phyloP scores from a whole-genome alignment of 1,139 yeast genomes.

The Geotrichum carabidarum region DNA sequence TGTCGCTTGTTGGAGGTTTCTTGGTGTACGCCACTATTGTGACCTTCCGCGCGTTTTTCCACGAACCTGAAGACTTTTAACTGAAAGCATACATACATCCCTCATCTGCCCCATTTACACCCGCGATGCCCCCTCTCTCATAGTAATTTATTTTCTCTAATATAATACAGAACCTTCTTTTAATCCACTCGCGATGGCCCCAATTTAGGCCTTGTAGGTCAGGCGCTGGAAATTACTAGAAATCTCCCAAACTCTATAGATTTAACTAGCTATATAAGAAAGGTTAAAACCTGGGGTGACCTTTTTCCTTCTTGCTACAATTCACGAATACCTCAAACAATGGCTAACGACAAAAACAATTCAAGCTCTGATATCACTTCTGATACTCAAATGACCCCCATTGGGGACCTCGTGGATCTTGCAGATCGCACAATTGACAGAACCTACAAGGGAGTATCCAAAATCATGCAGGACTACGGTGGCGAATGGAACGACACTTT shows the following conservation, averaged over 20 bases:
- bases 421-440: conserved; percentile 1
- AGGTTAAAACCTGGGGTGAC: not conserved
- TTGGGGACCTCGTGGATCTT: conserved; percentile 4
- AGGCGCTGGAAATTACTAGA: not conserved
- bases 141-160: not conserved
- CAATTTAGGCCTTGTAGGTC: not conserved
- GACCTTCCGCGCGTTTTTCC: conserved; percentile 67
- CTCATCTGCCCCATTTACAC: not conserved
- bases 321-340: not conserved
- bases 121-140: not conserved
- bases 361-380: not conserved
- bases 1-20: conserved; percentile 65
- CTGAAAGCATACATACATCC: not conserved
- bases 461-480: not conserved
- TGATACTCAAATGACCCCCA: not conserved
- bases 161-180: not conserved
- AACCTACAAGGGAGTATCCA: not conserved
- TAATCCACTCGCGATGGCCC: not conserved
- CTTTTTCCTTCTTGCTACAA: not conserved
- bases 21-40: conserved; percentile 70
- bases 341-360: conserved; percentile 2
- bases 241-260: not conserved
- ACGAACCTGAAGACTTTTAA: conserved; percentile 48
- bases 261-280: no score
- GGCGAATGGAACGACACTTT: conserved; percentile 7